Base-by-base conservation (phyloP, 2,329 filamentous ascomycete species). In the Calonectria pteridis region DNA sequence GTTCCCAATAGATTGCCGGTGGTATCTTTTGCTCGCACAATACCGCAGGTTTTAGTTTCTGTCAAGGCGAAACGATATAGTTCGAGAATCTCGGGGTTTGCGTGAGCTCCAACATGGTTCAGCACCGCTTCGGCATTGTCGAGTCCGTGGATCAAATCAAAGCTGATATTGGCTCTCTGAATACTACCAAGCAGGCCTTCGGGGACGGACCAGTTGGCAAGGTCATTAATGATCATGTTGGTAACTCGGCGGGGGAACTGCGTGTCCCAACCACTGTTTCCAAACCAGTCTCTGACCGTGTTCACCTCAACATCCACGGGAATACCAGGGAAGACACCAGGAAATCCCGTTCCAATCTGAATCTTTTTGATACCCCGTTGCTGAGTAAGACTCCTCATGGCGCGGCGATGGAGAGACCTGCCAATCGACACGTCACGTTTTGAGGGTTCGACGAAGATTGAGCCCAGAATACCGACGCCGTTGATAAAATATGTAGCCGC, bases 341-440 rank as follows among this genome's bases (percentile, higher is more conserved):
- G 96, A 40, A 98, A 91, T 1, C 93, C 90, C 50, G 92, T 92
- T 1, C 96, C 96, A 0, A 98, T 90, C 82, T 97, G 95, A 40
- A 98, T 91, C 71, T 93, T 93, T 80, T 94, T 94, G 79, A 97
- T 89, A 2, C 92, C 93, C 49, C 92, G 90, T 64, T 91, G 91
- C 79, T 95, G 93, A 1, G 85, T 81, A 2, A 98, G 88, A 7
- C 91, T 93, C 37, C 94, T 92, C 68, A 98, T 91, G 0, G 96
- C 96, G 49, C 96, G 90, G 74, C 95, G 94, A 84, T 98, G 96
- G 2, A 98, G 90, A 0, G 95, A 98, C 77, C 95, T 92, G 0
- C 96, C 96, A 74, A 98, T 97, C 0, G 95, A 98, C 13, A 98
- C 89, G 79, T 96, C 97, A 40, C 96, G 92, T 80, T 97, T 93